Base-by-base conservation (phyloP, 1,139 yeast species). In the Candida albicans region DNA sequence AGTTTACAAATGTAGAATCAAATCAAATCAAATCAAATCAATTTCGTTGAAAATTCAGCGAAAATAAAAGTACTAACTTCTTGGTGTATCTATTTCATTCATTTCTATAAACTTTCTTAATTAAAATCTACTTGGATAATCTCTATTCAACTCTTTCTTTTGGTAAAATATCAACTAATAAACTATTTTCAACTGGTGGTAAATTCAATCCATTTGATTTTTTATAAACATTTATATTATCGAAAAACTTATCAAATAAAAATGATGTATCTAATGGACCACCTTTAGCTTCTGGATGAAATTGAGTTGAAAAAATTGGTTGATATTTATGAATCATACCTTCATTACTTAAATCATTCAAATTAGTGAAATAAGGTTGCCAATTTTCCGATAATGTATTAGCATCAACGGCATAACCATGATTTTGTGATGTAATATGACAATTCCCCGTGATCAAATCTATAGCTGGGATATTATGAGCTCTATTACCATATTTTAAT, bases 281-380 rank as follows among this genome's bases (percentile, higher is more conserved):
- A 55, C 99, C 99, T 73, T 91, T 93, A 49, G 99, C 99, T 68
- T 93, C 99, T 38, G 99, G 99, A 64, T 93, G 99, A 79, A 93
- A 93, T 67, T 93, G 99, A 3, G 96, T 89, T 27, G 97, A 89
- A 70, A 91, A 93, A 45, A 91, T 86, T 41, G 99, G 99, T 62
- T 81, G 84, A 35, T 80, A 63, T 51, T 75, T 78, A 68, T 93
- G 98, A 58, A 83, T 85, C 96, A 93, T 90, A 57, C 99, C 99
- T 71, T 93, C 99, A 65, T 93, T 93, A 43, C 96, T 87, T 65
- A 88, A 84, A 67, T 93, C 99, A 64, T 93, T 93, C 71, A 93
- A 77, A 70, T 93, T 93, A 56, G 93, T 79, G 65, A 93, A 93
- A 65, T 84, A 91, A 26, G 77, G 76, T 58, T 89, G 91, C 84